Percentiles rank a stretch among this genome's conserved stretches.
These are phyloP conservation scores for Lablab purpureus DNA, from an alignment of 306 rosid species.

Conservation along the genomic window DNA sequence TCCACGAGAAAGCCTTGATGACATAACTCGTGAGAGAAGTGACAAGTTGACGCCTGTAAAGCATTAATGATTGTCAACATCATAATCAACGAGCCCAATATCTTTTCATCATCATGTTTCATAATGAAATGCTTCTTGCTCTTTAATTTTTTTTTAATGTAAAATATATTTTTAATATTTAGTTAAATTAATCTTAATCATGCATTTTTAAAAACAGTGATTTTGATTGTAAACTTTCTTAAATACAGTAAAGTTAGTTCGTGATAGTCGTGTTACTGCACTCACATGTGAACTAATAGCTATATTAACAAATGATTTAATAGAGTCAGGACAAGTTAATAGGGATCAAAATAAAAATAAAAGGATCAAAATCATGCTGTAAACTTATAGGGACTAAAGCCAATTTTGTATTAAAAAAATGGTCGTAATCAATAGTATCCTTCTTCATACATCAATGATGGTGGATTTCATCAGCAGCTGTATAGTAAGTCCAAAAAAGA, in stretches of 20 bases:
- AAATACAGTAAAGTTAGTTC: background rate
- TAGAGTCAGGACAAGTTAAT: background rate
- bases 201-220: background rate
- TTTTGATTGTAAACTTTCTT: background rate
- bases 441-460: no score
- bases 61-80: background rate
- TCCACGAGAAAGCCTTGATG: constrained; percentile 89
- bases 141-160: background rate
- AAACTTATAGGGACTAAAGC: no score
- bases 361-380: no score
- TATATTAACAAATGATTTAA: no score
- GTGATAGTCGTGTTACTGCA: background rate
- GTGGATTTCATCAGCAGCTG: background rate
- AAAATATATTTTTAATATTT: background rate
- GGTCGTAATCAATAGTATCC: no score
- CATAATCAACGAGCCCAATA: background rate
- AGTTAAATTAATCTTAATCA: background rate
- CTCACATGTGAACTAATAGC: no score
- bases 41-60: constrained; percentile 81
- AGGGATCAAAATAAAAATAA: no score
- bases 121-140: background rate
- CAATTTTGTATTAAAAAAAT: no score
- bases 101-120: background rate
- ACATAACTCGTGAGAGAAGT: constrained; percentile 90
- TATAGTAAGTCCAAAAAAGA: background rate